These are phyloP conservation scores for Triangularia setosa DNA, from an alignment of 2,329 filamentous ascomycete species.

Conservation along the genomic window DNA sequence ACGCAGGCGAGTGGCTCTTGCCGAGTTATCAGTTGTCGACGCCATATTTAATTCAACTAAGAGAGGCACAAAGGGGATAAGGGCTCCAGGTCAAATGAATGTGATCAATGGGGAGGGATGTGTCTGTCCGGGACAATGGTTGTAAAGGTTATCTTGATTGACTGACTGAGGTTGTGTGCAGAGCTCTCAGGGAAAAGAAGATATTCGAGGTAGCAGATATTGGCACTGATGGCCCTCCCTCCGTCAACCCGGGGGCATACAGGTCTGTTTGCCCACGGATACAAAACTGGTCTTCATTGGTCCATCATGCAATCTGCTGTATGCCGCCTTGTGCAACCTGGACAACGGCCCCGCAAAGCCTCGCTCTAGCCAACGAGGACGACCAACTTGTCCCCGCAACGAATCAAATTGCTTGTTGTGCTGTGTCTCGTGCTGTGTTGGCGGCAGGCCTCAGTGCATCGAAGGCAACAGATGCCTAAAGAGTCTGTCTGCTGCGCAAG, in stretches of 20 bases:
- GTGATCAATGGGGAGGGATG: too few relatives aligned
- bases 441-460: constrained; percentile 3
- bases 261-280: neutral
- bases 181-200: neutral
- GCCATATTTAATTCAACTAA: constrained; percentile 4
- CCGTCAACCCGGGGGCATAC: neutral
- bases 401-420: neutral
- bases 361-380: neutral
- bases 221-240: neutral
- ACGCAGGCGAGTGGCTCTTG: constrained; percentile 20
- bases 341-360: constrained; percentile 5
- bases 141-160: neutral
- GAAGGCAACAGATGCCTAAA: neutral
- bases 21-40: constrained; percentile 4
- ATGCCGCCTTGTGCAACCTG: neutral
- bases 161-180: neutral
- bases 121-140: neutral
- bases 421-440: neutral
- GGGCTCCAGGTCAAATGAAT: too few relatives aligned
- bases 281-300: neutral
- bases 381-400: neutral
- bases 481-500: neutral
- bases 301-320: neutral
- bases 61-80: neutral
- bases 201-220: neutral